phyloP scores from a whole-genome alignment of 768 basidiomycete genomes.

The Xerocomellus intermedius region DNA sequence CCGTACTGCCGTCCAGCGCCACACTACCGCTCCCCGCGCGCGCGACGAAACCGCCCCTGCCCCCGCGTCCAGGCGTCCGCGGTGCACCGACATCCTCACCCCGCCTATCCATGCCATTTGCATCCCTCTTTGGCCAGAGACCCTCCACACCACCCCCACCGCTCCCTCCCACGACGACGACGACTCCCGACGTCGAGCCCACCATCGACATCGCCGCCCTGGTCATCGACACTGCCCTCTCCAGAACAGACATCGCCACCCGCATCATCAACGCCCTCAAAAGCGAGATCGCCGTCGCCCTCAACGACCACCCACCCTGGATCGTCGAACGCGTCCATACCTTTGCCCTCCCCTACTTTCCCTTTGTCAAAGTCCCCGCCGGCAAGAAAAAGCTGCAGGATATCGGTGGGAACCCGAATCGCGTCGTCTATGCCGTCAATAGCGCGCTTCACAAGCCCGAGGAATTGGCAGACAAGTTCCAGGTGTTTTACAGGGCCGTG shows the following conservation, averaged over 20 bases:
- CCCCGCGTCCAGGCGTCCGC: slow-evolving; percentile 33
- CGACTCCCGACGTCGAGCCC: slow-evolving; percentile 32
- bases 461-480: slow-evolving; percentile 53
- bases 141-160: slow-evolving; percentile 32
- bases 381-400: slow-evolving; percentile 34
- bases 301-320: slow-evolving; percentile 53
- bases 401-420: slow-evolving; percentile 23
- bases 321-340: slow-evolving; percentile 57
- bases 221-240: slow-evolving; percentile 52
- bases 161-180: slow-evolving; percentile 22
- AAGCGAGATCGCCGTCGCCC: slow-evolving; percentile 50
- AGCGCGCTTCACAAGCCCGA: slow-evolving; percentile 44
- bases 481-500: slow-evolving; percentile 66
- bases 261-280: slow-evolving; percentile 53
- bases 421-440: slow-evolving; percentile 41
- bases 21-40: slow-evolving; percentile 35
- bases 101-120: slow-evolving; percentile 71
- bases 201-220: slow-evolving; percentile 59
- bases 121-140: slow-evolving; percentile 66
- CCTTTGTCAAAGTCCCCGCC: slow-evolving; percentile 45
- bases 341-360: slow-evolving; percentile 54
- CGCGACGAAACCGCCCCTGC: slow-evolving; percentile 50
- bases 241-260: slow-evolving; percentile 52
- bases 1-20: slow-evolving; percentile 40
- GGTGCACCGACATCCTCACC: slow-evolving; percentile 30